Base-by-base conservation (phyloP, 345 rosid species). In the Arabis hirsuta region DNA sequence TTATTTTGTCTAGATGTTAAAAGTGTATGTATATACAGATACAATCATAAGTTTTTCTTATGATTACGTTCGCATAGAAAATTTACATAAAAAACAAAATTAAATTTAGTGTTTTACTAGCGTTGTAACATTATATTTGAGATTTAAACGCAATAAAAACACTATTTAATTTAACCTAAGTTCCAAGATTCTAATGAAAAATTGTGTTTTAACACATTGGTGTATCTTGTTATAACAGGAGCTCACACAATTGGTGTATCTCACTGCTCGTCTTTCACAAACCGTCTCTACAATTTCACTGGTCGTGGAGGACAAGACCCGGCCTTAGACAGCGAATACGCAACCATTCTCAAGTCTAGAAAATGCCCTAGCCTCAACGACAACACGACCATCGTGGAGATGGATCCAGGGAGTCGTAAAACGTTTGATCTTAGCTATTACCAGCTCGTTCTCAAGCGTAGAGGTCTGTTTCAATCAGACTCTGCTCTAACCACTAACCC, bases 391-490 rank as follows among this genome's bases (percentile, higher is more conserved):
- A 82, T 74, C 8, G 84, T 87, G 1, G 96, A 89, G 63, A 89
- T 93, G 91, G 90, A 93, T 64, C 96, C 98, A 0, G 97, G 97
- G 9, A 90, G 97, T 51, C 80, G 81, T 4, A 87, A 67, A 67
- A 85, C 94, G 9, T 93, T 93, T 46, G 97, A 93, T 78, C 86
- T 89, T 2, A 76, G 86, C 71, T 87, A 87, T 77, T 93, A 86
- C 79, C 67, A 65, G 3, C 80, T 66, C 0, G 59, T 93, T n/a
- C 79, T 82, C 5, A 89, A 89, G 65, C 83, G 94, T 69, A 79
- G 94, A 51, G 97, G 98, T 9, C 83, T 89, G 6, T 90, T 90
- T 69, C 82, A 83, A 6, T 93, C 97, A 2, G 96, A 93, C 53
- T 61, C 92, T 13, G 94, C 94, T 51, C 77, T 90, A 32, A 86